Evolutionary conservation across 2,329 filamentous ascomycete species (phyloP).

Genomic region (Lasiodiplodia theobromae): DNA sequence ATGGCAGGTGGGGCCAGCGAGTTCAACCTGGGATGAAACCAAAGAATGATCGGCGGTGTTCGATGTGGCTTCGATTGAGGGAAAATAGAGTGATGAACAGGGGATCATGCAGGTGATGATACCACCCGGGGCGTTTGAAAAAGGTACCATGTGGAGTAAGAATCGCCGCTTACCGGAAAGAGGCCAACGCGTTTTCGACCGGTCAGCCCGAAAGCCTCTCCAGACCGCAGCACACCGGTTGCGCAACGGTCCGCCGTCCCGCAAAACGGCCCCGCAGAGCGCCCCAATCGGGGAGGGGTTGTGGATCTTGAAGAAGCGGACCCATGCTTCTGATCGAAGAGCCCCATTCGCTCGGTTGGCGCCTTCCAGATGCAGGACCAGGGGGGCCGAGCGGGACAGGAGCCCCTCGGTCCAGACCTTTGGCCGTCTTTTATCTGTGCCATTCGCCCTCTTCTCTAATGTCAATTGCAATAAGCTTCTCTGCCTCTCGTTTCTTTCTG

Average conservation of each 20-base stretch:
- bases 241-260: neutral
- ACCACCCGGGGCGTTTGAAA: neutral
- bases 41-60: neutral
- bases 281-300: constrained; percentile 1
- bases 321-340: neutral
- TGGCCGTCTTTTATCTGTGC: neutral
- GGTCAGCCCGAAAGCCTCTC: neutral
- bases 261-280: constrained; percentile 1
- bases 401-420: neutral
- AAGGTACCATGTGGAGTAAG: neutral
- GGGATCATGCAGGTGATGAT: constrained; percentile 1
- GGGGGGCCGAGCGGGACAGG: neutral
- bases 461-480: neutral
- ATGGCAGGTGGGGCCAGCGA: constrained; percentile 61
- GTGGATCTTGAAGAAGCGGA: neutral
- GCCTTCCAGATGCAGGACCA: neutral
- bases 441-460: neutral
- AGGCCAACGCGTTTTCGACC: neutral
- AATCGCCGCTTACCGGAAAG: neutral
- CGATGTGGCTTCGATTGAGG: neutral
- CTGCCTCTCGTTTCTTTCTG: neutral
- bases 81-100: neutral
- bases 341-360: neutral
- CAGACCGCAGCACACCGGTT: neutral
- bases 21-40: constrained; percentile 69